A percentile compares a stretch with the other conserved stretches of the same genome.
These are phyloP conservation scores for Yarrowia yakushimensis DNA, from an alignment of 805 yeast genomes.

Conservation along the genomic window DNA sequence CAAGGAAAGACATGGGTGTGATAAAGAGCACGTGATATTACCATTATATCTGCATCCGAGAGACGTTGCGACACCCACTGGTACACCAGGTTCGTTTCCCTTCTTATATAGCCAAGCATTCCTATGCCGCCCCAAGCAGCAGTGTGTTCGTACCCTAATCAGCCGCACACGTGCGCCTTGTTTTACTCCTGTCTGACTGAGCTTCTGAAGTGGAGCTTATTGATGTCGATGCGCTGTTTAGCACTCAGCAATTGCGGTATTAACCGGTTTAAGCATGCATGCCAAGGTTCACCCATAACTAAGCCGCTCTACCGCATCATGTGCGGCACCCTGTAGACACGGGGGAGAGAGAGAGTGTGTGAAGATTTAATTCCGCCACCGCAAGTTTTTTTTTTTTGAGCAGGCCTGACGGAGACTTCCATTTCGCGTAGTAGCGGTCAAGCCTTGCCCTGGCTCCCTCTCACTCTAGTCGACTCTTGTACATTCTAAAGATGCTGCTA, in stretches of 20 bases:
- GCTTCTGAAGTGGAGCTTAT: background rate
- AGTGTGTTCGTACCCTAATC: constrained; percentile 6
- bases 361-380: background rate
- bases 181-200: constrained; percentile 8
- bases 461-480: background rate
- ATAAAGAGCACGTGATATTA: background rate
- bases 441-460: background rate
- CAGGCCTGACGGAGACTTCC: too few relatives aligned
- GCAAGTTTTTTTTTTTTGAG: too few relatives aligned
- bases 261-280: background rate
- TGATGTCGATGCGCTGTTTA: constrained; percentile 21
- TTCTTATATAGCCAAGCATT: background rate
- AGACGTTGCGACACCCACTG: too few relatives aligned
- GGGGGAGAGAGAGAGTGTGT: background rate
- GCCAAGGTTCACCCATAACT: constrained; percentile 2
- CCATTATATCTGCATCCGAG: too few relatives aligned
- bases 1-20: too few relatives aligned
- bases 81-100: background rate
- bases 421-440: background rate
- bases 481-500: too few relatives aligned
- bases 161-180: constrained; percentile 19
- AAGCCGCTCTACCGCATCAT: constrained; percentile 20
- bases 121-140: background rate
- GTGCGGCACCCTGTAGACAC: constrained; percentile 8
- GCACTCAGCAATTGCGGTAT: constrained; percentile 21